Evolutionary conservation across 1,284 basidiomycete species (phyloP).

Genomic region (Puccinia triticina): DNA sequence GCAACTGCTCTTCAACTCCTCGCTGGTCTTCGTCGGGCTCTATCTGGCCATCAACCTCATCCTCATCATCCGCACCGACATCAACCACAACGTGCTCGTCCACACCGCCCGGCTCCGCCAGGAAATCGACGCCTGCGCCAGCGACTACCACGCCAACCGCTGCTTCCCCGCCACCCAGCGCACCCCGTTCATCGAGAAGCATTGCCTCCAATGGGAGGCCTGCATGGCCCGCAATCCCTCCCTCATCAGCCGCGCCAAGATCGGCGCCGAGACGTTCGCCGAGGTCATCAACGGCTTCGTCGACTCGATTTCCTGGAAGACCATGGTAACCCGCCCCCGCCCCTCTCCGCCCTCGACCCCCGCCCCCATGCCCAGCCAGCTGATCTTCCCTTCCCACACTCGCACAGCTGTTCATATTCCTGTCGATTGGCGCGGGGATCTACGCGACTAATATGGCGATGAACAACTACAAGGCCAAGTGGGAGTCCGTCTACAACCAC

Average conservation of each 20-base stretch:
- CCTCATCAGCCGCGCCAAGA: slow-evolving; percentile 58
- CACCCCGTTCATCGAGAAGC: slow-evolving; percentile 42
- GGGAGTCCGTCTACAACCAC: slow-evolving; percentile 21
- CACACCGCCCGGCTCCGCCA: slow-evolving; percentile 35
- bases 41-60: slow-evolving; percentile 39
- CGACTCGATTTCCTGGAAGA: slow-evolving; percentile 61
- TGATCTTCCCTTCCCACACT: background rate
- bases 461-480: slow-evolving; percentile 46
- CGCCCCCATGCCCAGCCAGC: background rate
- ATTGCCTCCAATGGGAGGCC: slow-evolving; percentile 55
- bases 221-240: slow-evolving; percentile 58
- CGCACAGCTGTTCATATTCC: slow-evolving; percentile 37
- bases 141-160: slow-evolving; percentile 45
- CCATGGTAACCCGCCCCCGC: slow-evolving; percentile 53
- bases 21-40: slow-evolving; percentile 25
- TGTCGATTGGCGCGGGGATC: slow-evolving; percentile 25
- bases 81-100: slow-evolving; percentile 15
- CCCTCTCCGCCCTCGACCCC: background rate
- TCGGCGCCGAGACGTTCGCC: slow-evolving; percentile 60
- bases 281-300: slow-evolving; percentile 60
- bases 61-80: slow-evolving; percentile 31
- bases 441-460: slow-evolving; percentile 41
- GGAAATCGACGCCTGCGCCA: slow-evolving; percentile 39
- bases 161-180: slow-evolving; percentile 36
- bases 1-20: slow-evolving; percentile 47